phyloP scores from a whole-genome alignment of 331 rosid species.

The Rosa hybrid region DNA sequence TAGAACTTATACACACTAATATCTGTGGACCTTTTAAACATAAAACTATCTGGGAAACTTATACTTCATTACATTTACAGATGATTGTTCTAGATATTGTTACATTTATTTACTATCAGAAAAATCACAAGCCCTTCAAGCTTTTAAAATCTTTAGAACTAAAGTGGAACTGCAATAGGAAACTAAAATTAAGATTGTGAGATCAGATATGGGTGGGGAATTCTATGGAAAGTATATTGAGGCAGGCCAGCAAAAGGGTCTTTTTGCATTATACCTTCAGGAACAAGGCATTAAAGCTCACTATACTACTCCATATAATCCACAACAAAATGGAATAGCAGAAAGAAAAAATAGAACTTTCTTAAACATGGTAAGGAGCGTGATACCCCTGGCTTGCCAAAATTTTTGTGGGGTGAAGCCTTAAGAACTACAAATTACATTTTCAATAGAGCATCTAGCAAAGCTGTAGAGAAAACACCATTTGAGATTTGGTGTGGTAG shows the following conservation, averaged over 20 bases:
- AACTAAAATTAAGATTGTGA: too few relatives aligned
- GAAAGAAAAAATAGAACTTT: too few relatives aligned
- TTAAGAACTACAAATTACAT: not conserved
- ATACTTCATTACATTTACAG: not conserved
- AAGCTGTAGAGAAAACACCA: not conserved
- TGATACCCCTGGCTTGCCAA: not conserved
- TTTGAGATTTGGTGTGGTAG: too few relatives aligned
- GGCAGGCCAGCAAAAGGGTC: too few relatives aligned
- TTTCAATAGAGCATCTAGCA: not conserved
- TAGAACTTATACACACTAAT: not conserved
- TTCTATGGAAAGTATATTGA: too few relatives aligned
- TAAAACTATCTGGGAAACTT: not conserved
- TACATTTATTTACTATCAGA: not conserved
- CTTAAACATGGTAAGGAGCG: too few relatives aligned
- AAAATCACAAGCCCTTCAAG: not conserved
- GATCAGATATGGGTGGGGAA: too few relatives aligned
- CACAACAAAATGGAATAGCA: too few relatives aligned
- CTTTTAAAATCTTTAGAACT: not conserved
- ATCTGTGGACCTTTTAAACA: conserved; percentile 3
- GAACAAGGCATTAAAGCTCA: too few relatives aligned
- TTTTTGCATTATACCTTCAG: too few relatives aligned
- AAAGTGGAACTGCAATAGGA: not conserved
- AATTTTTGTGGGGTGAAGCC: not conserved
- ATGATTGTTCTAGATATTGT: not conserved
- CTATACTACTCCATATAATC: too few relatives aligned